phyloP scores from a whole-genome alignment of 2,329 filamentous ascomycete genomes.

The Apiospora marii region DNA sequence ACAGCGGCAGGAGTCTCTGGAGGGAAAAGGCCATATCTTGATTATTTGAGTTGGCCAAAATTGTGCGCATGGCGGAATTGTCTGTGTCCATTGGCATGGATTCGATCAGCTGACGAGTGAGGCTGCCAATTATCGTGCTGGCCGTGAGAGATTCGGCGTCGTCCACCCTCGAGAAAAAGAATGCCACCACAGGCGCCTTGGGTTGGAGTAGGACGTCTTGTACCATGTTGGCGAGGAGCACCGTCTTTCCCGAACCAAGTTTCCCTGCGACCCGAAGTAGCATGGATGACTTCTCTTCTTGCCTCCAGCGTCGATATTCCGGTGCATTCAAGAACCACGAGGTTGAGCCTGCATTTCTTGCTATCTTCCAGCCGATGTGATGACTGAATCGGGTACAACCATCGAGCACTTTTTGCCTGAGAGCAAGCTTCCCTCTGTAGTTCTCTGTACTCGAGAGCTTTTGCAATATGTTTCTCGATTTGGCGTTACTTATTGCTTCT shows the following conservation, averaged over 20 bases:
- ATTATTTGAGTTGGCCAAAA: too few relatives aligned
- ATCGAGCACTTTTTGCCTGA: constrained; percentile 42
- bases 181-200: constrained; percentile 30
- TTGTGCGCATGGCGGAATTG: too few relatives aligned
- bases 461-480: constrained; percentile 15
- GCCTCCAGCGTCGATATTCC: constrained; percentile 26
- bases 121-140: constrained; percentile 27
- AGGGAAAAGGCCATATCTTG: too few relatives aligned
- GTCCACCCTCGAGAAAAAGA: constrained; percentile 46
- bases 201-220: constrained; percentile 45
- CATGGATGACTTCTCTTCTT: constrained; percentile 31
- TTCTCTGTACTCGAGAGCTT: neutral
- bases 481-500: constrained; percentile 13
- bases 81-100: neutral
- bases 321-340: constrained; percentile 32
- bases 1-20: neutral
- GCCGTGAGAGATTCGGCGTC: constrained; percentile 15
- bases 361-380: constrained; percentile 50
- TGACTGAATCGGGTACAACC: constrained; percentile 51
- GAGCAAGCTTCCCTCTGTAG: constrained; percentile 27
- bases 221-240: constrained; percentile 53
- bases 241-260: constrained; percentile 54
- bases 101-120: constrained; percentile 29
- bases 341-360: constrained; percentile 48
- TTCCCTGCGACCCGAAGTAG: constrained; percentile 47